Evolutionary conservation across 495 filamentous ascomycete species (phyloP).

Genomic region (Astrothelium subdiscretum): DNA sequence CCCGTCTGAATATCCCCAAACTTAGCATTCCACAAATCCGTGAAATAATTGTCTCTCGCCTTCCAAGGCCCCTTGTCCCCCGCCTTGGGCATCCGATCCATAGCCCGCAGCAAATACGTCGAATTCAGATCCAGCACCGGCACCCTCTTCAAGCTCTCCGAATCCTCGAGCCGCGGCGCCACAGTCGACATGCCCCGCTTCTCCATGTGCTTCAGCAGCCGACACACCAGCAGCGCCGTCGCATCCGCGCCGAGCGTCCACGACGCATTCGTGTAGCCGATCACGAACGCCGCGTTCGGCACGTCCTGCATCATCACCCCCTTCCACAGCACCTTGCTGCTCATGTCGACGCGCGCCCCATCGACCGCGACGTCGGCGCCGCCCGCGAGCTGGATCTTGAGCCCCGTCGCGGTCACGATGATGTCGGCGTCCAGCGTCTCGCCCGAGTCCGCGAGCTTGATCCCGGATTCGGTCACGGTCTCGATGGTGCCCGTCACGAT

Average conservation of each 20-base stretch:
- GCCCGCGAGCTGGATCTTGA: conserved; percentile 45
- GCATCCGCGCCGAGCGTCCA: conserved; percentile 53
- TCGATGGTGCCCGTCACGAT: conserved; percentile 60
- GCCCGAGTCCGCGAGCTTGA: conserved; percentile 45
- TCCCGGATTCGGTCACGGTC: conserved; percentile 46
- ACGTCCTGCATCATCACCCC: conserved; percentile 49
- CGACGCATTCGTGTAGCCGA: conserved; percentile 46
- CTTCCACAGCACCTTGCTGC: conserved; percentile 44
- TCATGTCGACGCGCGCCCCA: conserved; percentile 36
- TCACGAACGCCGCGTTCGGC: conserved; percentile 43
- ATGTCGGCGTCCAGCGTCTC: conserved; percentile 52
- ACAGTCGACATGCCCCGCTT: conserved; percentile 27
- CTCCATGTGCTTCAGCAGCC: conserved; percentile 35
- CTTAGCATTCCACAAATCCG: conserved; percentile 39
- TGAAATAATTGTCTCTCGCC: conserved; percentile 41
- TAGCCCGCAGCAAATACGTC: conserved; percentile 38
- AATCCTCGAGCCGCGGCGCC: conserved; percentile 19
- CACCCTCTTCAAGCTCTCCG: conserved; percentile 23
- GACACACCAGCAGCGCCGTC: conserved; percentile 35
- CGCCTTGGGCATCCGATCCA: conserved; percentile 32
- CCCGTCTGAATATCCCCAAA: conserved; percentile 37
- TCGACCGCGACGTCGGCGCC: conserved; percentile 42
- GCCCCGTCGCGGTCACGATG: conserved; percentile 65
- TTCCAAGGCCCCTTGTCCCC: conserved; percentile 42
- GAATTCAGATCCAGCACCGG: conserved; percentile 36